Evolutionary conservation across 768 basidiomycete species (phyloP).

Genomic region (Lentinula edodes): DNA sequence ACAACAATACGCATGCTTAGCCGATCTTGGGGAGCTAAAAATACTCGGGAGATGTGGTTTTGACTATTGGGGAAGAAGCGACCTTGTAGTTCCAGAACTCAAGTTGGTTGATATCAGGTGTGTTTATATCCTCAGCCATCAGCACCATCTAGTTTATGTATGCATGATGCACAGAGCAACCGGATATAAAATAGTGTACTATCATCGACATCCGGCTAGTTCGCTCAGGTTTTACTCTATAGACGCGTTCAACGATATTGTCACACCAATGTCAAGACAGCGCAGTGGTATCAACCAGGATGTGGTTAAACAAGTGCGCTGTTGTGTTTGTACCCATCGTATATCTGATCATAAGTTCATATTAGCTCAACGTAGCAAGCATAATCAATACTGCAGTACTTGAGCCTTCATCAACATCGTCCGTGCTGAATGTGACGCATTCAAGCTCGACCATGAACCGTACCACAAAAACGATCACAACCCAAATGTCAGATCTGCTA

Average conservation of each 20-base stretch:
- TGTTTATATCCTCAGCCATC: not conserved
- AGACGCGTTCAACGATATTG: constrained; percentile 36
- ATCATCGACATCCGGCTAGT: constrained; percentile 44
- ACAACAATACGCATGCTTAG: not conserved
- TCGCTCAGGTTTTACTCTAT: constrained; percentile 65
- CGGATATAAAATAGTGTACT: constrained; percentile 36
- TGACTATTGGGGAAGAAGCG: constrained; percentile 5
- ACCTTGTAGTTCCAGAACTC: not conserved
- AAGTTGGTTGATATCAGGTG: not conserved
- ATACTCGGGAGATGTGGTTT: not conserved
- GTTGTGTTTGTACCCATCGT: not conserved
- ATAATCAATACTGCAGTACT: constrained; percentile 21
- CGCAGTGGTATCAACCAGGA: constrained; percentile 26
- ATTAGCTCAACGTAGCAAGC: constrained; percentile 41
- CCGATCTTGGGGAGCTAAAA: not conserved
- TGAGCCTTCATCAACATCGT: constrained; percentile 11
- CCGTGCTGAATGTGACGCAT: not conserved
- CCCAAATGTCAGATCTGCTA: not conserved
- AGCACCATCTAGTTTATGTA: not conserved
- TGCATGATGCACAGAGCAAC: not conserved
- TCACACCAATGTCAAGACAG: constrained; percentile 18
- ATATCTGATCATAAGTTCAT: not conserved
- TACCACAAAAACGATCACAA: not conserved
- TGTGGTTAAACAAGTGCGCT: constrained; percentile 36
- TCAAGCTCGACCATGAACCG: not conserved